Evolutionary conservation across 495 filamentous ascomycete genomes (phyloP).

Genomic region (Endocarpon pusillum): DNA sequence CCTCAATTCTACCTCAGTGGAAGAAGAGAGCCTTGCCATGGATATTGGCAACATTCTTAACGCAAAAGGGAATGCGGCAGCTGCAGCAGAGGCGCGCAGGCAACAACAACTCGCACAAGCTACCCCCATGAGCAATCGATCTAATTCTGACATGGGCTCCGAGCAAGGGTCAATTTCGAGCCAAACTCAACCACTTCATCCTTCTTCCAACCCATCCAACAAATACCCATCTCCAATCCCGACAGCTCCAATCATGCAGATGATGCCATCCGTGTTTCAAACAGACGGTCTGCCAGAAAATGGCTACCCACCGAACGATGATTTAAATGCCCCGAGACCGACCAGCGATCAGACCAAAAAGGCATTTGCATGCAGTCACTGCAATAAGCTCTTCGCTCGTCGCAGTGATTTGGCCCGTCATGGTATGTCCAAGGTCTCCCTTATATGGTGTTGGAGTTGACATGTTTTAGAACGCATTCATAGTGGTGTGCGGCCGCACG

Average conservation of each 20-base stretch:
- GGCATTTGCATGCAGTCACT: slow-evolving; percentile 80
- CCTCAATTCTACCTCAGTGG: neutral
- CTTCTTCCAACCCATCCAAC: neutral
- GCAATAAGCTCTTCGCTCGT: slow-evolving; percentile 82
- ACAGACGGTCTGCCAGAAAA: slow-evolving; percentile 1
- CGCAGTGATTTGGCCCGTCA: slow-evolving; percentile 89
- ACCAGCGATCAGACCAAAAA: slow-evolving; percentile 41
- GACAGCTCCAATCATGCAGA: slow-evolving; percentile 1
- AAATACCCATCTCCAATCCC: neutral
- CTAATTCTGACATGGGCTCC: neutral
- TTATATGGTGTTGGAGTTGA: slow-evolving; percentile 14
- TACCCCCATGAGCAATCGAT: neutral
- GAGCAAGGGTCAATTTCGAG: neutral
- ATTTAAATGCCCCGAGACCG: neutral
- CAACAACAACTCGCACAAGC: neutral
- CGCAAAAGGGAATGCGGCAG: neutral
- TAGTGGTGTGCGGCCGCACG: slow-evolving; percentile 78
- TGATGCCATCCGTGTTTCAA: neutral
- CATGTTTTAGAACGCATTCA: slow-evolving; percentile 70
- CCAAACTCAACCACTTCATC: neutral
- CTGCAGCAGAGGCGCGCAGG: neutral
- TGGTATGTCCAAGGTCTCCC: slow-evolving; percentile 35
- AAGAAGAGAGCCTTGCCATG: neutral
- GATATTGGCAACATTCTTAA: slow-evolving; percentile 1
- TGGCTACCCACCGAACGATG: neutral